A percentile compares a stretch with the other conserved stretches of the same genome.
Evolutionary conservation across 345 rosid genomes (phyloP).

Genomic region (Brassica rapa): DNA sequence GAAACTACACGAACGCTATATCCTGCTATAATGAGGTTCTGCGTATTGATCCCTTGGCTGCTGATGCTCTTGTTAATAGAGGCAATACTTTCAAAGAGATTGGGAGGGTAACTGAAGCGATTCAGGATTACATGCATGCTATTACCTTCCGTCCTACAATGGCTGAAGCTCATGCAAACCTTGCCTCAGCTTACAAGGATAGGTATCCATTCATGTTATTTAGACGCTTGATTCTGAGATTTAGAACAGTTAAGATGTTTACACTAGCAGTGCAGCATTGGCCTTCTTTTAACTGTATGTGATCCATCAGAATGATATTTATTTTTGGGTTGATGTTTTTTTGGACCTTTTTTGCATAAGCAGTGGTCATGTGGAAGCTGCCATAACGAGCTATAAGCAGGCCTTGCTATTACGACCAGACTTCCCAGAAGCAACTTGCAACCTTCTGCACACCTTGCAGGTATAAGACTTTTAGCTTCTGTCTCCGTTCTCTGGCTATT

Average conservation of each 20-base stretch:
- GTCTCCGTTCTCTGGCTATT: slow-evolving; percentile 12
- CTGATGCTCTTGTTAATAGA: slow-evolving; percentile 96
- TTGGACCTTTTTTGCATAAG: slow-evolving; percentile 26
- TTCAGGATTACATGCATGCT: slow-evolving; percentile 88
- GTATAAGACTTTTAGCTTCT: slow-evolving; percentile 41
- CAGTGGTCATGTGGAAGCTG: slow-evolving; percentile 95
- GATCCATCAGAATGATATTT: not conserved
- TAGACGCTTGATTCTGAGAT: not conserved
- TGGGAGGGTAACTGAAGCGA: slow-evolving; percentile 93
- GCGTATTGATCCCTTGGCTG: slow-evolving; percentile 94
- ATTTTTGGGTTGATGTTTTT: slow-evolving; percentile 12
- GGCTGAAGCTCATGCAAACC: slow-evolving; percentile 99
- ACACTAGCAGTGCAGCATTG: not conserved
- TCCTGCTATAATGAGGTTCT: slow-evolving; percentile 98
- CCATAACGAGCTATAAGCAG: slow-evolving; percentile 88
- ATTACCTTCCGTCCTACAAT: slow-evolving; percentile 79
- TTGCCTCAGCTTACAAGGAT: slow-evolving; percentile 99
- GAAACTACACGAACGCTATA: slow-evolving; percentile 90
- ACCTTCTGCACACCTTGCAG: slow-evolving; percentile 92
- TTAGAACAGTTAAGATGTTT: not conserved
- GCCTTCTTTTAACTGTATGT: not conserved
- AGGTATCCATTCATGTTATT: slow-evolving; percentile 43
- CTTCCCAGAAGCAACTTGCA: slow-evolving; percentile 98
- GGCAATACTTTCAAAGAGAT: slow-evolving; percentile 97
- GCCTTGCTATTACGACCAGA: slow-evolving; percentile 82